These are phyloP conservation scores for Tolypocladium tundrense DNA, from an alignment of 2,329 filamentous ascomycete genomes.

Conservation along the genomic window DNA sequence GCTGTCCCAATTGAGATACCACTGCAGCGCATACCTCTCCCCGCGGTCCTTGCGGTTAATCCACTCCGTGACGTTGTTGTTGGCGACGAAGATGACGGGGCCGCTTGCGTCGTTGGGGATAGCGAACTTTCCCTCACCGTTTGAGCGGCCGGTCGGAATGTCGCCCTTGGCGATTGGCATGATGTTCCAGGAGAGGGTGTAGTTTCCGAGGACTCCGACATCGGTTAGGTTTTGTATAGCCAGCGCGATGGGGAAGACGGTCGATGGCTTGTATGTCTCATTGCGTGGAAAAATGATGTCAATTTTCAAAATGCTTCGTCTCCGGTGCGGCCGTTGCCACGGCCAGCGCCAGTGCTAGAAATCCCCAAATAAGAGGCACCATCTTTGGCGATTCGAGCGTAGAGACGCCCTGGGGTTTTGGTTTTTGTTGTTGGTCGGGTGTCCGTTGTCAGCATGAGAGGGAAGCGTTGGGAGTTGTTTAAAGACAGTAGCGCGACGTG, in stretches of 20 bases:
- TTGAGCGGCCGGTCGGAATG: not conserved
- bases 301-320: not conserved
- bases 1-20: not conserved
- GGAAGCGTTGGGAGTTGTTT: too few relatives aligned
- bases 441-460: not conserved
- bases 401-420: not conserved
- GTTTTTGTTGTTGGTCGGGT: not conserved
- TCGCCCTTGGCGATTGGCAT: not conserved
- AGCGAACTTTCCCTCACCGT: not conserved
- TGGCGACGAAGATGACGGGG: not conserved
- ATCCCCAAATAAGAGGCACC: not conserved
- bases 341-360: not conserved
- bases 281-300: not conserved
- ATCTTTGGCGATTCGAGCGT: not conserved
- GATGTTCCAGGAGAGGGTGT: not conserved
- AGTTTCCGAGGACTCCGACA: not conserved
- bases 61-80: not conserved
- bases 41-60: not conserved
- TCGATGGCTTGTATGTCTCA: not conserved
- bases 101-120: not conserved
- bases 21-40: not conserved
- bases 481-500: too few relatives aligned
- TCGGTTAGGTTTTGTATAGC: not conserved
- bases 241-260: not conserved
- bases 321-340: not conserved